Conservation (phyloP, 345 rosid species). For the Euphorbia pulcherrima region DNA sequence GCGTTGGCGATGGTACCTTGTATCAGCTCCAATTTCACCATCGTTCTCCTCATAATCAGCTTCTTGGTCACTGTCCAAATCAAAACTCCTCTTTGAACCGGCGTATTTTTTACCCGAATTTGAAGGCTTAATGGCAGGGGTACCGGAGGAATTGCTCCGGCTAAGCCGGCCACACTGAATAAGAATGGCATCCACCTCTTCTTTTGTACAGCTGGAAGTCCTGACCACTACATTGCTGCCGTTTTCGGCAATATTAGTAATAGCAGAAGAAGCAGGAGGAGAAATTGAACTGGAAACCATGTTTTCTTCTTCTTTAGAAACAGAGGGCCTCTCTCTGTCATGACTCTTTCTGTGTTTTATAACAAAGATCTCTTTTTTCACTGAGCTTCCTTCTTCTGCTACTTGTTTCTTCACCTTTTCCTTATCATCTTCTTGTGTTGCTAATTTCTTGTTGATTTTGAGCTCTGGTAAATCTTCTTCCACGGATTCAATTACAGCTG, state of each 20-base stretch:
- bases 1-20: slow-evolving; percentile 48
- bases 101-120: slow-evolving; percentile 53
- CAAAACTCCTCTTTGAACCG: slow-evolving; percentile 90
- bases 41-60: slow-evolving; percentile 27
- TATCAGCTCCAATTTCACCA: slow-evolving; percentile 31
- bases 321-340: slow-evolving; percentile 40
- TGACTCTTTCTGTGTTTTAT: slow-evolving; percentile 85
- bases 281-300: too few relatives aligned
- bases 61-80: slow-evolving; percentile 44
- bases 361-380: slow-evolving; percentile 66
- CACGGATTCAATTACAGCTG: slow-evolving; percentile 6
- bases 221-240: slow-evolving; percentile 27
- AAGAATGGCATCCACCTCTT: slow-evolving; percentile 88
- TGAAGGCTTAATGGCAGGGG: slow-evolving; percentile 25
- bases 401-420: slow-evolving; percentile 3
- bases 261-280: slow-evolving; percentile 14
- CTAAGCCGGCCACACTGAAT: slow-evolving; percentile 92
- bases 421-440: slow-evolving; percentile 1
- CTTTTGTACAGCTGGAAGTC: slow-evolving; percentile 62
- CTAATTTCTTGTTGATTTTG: not conserved
- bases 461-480: slow-evolving; percentile 8
- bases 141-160: slow-evolving; percentile 63
- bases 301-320: slow-evolving; percentile 10
- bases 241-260: slow-evolving; percentile 7
- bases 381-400: slow-evolving; percentile 22